Evolutionary conservation across 352 stramenopile species (phyloP).

Genomic region (Thalassiosira exigua): DNA sequence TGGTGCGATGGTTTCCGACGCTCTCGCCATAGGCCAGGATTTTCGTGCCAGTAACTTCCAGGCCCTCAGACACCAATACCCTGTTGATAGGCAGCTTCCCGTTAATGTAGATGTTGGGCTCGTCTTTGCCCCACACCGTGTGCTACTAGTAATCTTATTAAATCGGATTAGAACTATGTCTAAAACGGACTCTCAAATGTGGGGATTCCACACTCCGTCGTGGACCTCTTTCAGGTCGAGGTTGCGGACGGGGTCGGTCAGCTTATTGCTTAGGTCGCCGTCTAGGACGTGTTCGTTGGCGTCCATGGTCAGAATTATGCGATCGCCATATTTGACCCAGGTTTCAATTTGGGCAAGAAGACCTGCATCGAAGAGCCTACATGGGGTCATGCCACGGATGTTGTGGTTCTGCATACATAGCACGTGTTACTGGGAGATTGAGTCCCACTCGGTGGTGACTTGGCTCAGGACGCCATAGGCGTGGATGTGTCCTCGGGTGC

Average conservation of each 20-base stretch:
- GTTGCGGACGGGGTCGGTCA: not conserved
- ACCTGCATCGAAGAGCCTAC: slow-evolving; percentile 8
- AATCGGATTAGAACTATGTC: too few species aligned
- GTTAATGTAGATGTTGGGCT: slow-evolving; percentile 28
- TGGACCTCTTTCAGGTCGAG: not conserved
- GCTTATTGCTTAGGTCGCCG: too few species aligned
- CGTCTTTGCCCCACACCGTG: not conserved
- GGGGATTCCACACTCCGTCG: not conserved
- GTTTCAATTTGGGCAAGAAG: not conserved
- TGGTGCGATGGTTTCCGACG: slow-evolving; percentile 30
- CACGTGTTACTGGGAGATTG: slow-evolving; percentile 1
- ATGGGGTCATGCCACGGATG: too few species aligned
- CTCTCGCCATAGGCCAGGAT: slow-evolving; percentile 21
- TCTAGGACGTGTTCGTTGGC: slow-evolving; percentile 34
- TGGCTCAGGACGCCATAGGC: not conserved
- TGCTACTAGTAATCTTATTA: too few species aligned
- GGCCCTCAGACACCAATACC: slow-evolving; percentile 4
- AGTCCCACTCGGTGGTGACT: too few species aligned
- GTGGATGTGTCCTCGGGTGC: not conserved
- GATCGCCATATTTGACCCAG: not conserved
- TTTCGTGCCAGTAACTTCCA: slow-evolving; percentile 25
- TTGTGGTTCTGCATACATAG: not conserved
- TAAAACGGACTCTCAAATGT: too few species aligned
- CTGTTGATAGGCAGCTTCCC: slow-evolving; percentile 29
- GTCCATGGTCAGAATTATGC: slow-evolving; percentile 6